Base-by-base conservation (phyloP, 2,329 filamentous ascomycete species). In the Diaporthe sp. region DNA sequence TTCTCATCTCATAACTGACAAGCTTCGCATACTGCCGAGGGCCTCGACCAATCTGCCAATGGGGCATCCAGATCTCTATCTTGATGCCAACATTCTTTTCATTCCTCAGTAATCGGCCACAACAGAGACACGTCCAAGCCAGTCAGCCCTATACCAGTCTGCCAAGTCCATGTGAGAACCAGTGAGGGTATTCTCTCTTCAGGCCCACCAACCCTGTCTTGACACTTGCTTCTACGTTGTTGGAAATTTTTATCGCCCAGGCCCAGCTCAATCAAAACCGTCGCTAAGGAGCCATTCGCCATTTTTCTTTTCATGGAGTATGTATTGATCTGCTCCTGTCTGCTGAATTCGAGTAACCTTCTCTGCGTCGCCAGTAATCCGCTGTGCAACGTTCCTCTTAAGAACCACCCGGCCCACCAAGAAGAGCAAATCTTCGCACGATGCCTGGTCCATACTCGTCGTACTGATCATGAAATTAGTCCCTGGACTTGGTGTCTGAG, bases 401-500 rank as follows among this genome's bases (percentile, higher is more conserved):
- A 80, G 94, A 94, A 81, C 94, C 94, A 67, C 96, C 96, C 15
- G 97, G 97, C 31, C 96, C 97, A 83, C 97, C 97, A 78, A 98
- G 88, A 78, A 98, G 89, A 78, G 96, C 96, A 85, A 98, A 98
- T 87, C 96, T 93, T 85, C 96, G 92, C 76, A 98, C 96, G 85
- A 98, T 98, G 84, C 95, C 96, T 22, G 96, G 96, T 25, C 97
- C 96, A 83, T 98, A 96, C 88, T 98, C 96, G 85, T 98, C 94
- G 84, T 98, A 98, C 89, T 96, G 85, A 31, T 68, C 9, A 57
- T 22, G 19, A 55, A 61, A 76, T 81, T 77, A 83, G 81, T 76
- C 25, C 31, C 19, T 25, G 49, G 1, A 22, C 10, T 7, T 25
- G 42, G 22, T 28, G 15, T 34, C 9, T 55, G 7, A 13, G 22